Conservation (phyloP, 2,329 filamentous ascomycete species). For the Fulvia fulva region DNA sequence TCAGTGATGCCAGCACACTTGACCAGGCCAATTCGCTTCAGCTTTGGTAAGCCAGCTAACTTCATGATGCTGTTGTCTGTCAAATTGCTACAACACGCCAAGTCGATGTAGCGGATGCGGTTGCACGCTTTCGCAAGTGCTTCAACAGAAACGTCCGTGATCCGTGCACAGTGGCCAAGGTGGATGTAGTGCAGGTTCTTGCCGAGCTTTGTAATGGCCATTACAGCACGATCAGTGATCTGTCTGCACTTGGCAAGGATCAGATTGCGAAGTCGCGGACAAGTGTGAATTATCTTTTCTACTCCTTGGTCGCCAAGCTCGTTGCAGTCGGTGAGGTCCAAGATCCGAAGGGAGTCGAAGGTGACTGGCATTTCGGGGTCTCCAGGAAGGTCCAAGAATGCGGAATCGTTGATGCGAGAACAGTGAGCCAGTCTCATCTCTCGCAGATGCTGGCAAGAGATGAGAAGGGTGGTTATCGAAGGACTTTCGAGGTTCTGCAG, state of each 20-base stretch:
- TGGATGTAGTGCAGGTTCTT: conserved; percentile 98
- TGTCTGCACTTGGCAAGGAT: conserved; percentile 92
- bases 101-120: conserved; percentile 91
- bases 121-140: conserved; percentile 82
- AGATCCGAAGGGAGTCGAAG: conserved; percentile 85
- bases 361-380: conserved; percentile 46
- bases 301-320: conserved; percentile 83
- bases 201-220: conserved; percentile 80
- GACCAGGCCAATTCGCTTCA: conserved; percentile 90
- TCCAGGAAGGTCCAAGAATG: conserved; percentile 73
- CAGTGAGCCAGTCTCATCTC: conserved; percentile 87
- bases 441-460: conserved; percentile 75
- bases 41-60: conserved; percentile 80
- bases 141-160: conserved; percentile 85
- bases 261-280: conserved; percentile 84
- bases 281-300: conserved; percentile 78
- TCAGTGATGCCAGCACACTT: conserved; percentile 92
- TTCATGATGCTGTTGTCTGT: conserved; percentile 84
- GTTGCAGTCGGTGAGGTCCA: conserved; percentile 86
- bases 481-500: conserved; percentile 77
- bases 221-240: conserved; percentile 83
- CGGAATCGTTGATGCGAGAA: conserved; percentile 76
- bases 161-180: conserved; percentile 84
- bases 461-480: conserved; percentile 76
- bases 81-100: conserved; percentile 87